These are phyloP conservation scores for Fusarium sp. DNA, from an alignment of 2,329 filamentous ascomycete species.

Conservation along the genomic window DNA sequence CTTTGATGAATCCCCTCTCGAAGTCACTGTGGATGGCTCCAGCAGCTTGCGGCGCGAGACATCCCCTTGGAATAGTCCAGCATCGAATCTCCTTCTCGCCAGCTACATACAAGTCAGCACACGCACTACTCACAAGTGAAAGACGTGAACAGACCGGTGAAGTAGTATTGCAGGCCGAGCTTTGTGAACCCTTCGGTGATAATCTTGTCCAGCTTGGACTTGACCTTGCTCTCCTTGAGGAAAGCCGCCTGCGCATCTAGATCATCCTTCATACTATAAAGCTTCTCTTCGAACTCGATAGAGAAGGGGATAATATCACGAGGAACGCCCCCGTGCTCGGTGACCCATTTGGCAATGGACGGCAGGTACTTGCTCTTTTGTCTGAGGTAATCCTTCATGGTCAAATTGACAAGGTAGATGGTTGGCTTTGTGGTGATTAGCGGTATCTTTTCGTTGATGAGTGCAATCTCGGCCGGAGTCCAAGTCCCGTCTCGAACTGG, in stretches of 20 bases:
- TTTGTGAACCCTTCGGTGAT: conserved; percentile 58
- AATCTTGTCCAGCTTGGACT: conserved; percentile 56
- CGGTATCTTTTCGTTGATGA: conserved; percentile 60
- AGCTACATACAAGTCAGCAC: conserved; percentile 41
- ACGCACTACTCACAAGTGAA: neutral
- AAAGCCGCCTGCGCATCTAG: conserved; percentile 50
- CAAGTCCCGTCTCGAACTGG: conserved; percentile 57
- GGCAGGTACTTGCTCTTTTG: conserved; percentile 60
- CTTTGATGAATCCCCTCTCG: conserved; percentile 59
- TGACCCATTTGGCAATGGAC: conserved; percentile 58
- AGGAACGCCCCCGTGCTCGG: conserved; percentile 55
- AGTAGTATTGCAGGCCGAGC: conserved; percentile 58
- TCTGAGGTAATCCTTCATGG: conserved; percentile 59
- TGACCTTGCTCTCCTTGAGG: conserved; percentile 55
- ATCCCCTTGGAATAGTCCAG: conserved; percentile 55
- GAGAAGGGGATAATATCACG: conserved; percentile 58
- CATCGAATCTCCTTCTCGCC: conserved; percentile 60
- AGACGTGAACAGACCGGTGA: conserved; percentile 49
- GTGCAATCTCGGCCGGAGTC: conserved; percentile 56
- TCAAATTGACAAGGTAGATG: conserved; percentile 59
- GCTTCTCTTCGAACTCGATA: conserved; percentile 59
- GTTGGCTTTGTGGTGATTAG: conserved; percentile 59
- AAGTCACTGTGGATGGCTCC: conserved; percentile 57
- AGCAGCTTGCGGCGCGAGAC: conserved; percentile 55
- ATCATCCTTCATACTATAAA: conserved; percentile 54